Conservation (phyloP, 805 yeast genomes). For the Teunomyces funiuensis region DNA sequence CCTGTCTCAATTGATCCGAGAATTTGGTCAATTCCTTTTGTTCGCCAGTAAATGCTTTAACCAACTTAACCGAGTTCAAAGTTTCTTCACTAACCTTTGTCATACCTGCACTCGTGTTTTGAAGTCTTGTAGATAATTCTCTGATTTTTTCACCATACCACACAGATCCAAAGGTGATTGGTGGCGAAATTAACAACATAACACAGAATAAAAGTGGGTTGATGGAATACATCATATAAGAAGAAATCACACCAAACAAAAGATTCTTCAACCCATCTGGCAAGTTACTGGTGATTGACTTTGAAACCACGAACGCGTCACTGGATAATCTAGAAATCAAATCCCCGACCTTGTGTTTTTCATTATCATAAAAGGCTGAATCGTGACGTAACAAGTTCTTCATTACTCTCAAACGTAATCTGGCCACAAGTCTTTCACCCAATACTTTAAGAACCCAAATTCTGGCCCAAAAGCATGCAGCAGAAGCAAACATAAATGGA, state of each 20-base stretch:
- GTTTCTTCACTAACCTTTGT: slow-evolving; percentile 47
- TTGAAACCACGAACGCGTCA: slow-evolving; percentile 47
- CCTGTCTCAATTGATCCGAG: slow-evolving; percentile 38
- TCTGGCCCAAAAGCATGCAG: slow-evolving; percentile 48
- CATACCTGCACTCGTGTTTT: slow-evolving; percentile 45
- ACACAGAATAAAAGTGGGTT: slow-evolving; percentile 44
- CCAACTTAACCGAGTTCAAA: slow-evolving; percentile 40
- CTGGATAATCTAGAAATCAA: slow-evolving; percentile 44
- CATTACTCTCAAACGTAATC: slow-evolving; percentile 42
- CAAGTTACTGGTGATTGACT: slow-evolving; percentile 42
- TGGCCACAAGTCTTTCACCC: slow-evolving; percentile 46
- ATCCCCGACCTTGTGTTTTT: slow-evolving; percentile 47
- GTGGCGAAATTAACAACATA: slow-evolving; percentile 45
- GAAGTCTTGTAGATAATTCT: slow-evolving; percentile 39
- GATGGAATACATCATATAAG: slow-evolving; percentile 46
- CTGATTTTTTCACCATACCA: slow-evolving; percentile 47
- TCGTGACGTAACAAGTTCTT: slow-evolving; percentile 43
- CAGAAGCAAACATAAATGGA: slow-evolving; percentile 44
- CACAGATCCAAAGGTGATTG: slow-evolving; percentile 45
- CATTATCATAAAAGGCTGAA: slow-evolving; percentile 40
- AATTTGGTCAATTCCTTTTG: slow-evolving; percentile 41
- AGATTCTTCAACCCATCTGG: slow-evolving; percentile 47
- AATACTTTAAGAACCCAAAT: slow-evolving; percentile 40
- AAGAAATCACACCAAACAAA: slow-evolving; percentile 40
- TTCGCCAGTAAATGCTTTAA: slow-evolving; percentile 46